phyloP scores from a whole-genome alignment of 2,329 filamentous ascomycete genomes.

The Apiospora saccharicola region DNA sequence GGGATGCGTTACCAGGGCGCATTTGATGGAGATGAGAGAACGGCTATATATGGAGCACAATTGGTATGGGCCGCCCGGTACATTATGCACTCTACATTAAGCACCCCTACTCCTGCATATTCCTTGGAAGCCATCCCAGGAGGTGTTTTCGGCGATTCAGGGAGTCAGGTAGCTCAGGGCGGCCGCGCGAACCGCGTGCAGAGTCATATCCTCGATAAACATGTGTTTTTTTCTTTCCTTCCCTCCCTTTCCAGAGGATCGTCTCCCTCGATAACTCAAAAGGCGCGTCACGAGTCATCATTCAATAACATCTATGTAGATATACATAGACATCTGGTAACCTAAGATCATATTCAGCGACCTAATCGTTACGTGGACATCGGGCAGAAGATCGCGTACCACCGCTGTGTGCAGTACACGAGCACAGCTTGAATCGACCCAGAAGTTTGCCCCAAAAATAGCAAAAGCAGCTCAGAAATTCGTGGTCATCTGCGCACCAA shows the following conservation, averaged over 20 bases:
- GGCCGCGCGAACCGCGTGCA: neutral
- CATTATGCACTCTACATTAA: slow-evolving; percentile 9
- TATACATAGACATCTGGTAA: no score
- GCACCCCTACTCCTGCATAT: neutral
- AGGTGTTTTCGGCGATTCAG: slow-evolving; percentile 5
- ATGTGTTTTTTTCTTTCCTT: neutral
- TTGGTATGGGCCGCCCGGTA: neutral
- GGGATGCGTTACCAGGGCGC: neutral
- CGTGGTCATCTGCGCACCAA: slow-evolving; percentile 3
- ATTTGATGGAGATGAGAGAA: neutral
- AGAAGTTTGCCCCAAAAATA: slow-evolving; percentile 4
- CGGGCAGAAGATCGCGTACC: neutral
- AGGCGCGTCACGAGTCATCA: neutral
- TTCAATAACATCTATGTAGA: neutral
- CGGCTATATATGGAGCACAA: slow-evolving; percentile 16
- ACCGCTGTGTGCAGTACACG: neutral
- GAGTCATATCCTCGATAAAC: neutral
- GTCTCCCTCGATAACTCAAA: neutral
- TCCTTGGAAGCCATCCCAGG: neutral
- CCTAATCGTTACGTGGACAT: neutral
- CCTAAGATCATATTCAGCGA: neutral
- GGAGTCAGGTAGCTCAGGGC: slow-evolving; percentile 10
- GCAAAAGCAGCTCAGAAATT: neutral
- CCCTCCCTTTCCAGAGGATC: neutral
- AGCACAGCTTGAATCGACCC: neutral